Evolutionary conservation across 306 rosid species (phyloP).

Genomic region (Echinosophora koreensis): DNA sequence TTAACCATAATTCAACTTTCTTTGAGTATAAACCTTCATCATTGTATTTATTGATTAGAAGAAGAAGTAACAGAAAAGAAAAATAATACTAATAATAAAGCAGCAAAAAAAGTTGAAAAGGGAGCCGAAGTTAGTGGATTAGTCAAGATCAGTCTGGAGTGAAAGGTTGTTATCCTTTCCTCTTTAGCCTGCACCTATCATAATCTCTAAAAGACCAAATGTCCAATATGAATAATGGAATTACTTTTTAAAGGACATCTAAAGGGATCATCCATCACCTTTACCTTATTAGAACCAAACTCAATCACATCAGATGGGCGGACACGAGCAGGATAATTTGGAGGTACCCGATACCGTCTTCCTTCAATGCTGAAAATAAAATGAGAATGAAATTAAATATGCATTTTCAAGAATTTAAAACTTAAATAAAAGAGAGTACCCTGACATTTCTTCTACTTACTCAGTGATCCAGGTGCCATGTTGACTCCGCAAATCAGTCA

Average conservation of each 20-base stretch:
- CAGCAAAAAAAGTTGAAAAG: background rate
- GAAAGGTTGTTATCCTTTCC: background rate
- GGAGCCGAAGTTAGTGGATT: too few species aligned
- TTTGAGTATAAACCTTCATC: too few species aligned
- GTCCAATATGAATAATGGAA: background rate
- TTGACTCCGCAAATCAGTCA: conserved; percentile 78
- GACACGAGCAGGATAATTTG: conserved; percentile 70
- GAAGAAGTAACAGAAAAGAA: background rate
- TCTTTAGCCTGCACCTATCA: background rate
- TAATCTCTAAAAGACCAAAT: background rate
- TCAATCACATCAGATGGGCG: conserved; percentile 72
- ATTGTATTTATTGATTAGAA: background rate
- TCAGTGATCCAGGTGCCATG: conserved; percentile 87
- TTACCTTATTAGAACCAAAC: conserved; percentile 87
- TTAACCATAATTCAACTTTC: background rate
- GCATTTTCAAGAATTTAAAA: background rate
- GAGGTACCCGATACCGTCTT: conserved; percentile 62
- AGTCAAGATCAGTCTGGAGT: too few species aligned
- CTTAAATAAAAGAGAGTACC: background rate
- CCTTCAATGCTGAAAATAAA: conserved; percentile 72
- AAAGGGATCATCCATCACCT: conserved; percentile 56
- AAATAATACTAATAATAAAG: background rate
- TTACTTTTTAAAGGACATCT: background rate
- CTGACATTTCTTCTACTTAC: conserved; percentile 60
- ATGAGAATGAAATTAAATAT: background rate